phyloP scores from a whole-genome alignment of 805 yeast genomes.

The Trichomonascus vanleenenianus region DNA sequence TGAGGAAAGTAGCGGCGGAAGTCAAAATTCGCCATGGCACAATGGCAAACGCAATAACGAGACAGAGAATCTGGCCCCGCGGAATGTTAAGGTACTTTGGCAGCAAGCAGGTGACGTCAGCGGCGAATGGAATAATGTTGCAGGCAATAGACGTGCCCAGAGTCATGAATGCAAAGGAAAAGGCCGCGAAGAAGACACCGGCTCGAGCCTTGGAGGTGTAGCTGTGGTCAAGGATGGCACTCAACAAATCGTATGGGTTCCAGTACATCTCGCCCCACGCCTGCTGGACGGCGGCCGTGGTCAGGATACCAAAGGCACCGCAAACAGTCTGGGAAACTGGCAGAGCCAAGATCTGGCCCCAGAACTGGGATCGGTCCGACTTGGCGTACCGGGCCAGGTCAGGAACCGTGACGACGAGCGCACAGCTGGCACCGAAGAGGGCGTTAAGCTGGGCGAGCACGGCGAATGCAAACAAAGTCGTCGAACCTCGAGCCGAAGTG shows the following conservation, averaged over 20 bases:
- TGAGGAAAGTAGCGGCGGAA: conserved; percentile 31
- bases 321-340: conserved; percentile 12
- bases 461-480: conserved; percentile 3
- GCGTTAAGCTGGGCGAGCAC: conserved; percentile 11
- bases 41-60: conserved; percentile 11
- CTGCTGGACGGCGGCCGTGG: conserved; percentile 39
- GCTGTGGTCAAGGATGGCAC: conserved; percentile 34
- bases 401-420: conserved; percentile 13
- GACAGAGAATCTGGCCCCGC: conserved; percentile 35
- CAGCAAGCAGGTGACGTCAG: conserved; percentile 45
- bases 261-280: conserved; percentile 37
- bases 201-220: conserved; percentile 36
- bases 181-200: conserved; percentile 17
- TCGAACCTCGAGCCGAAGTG: conserved; percentile 1
- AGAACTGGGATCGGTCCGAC: conserved; percentile 8
- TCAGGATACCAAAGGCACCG: conserved; percentile 35
- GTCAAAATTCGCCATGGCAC: conserved; percentile 36
- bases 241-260: conserved; percentile 39
- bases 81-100: conserved; percentile 53
- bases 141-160: conserved; percentile 29
- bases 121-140: conserved; percentile 35
- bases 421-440: conserved; percentile 14
- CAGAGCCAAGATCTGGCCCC: conserved; percentile 12
- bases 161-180: conserved; percentile 22
- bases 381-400: conserved; percentile 15